Percentiles rank a stretch among this genome's conserved stretches.
These are phyloP conservation scores for Ophidiomyces ophidiicola DNA, from an alignment of 2,329 filamentous ascomycete species.

Conservation along the genomic window DNA sequence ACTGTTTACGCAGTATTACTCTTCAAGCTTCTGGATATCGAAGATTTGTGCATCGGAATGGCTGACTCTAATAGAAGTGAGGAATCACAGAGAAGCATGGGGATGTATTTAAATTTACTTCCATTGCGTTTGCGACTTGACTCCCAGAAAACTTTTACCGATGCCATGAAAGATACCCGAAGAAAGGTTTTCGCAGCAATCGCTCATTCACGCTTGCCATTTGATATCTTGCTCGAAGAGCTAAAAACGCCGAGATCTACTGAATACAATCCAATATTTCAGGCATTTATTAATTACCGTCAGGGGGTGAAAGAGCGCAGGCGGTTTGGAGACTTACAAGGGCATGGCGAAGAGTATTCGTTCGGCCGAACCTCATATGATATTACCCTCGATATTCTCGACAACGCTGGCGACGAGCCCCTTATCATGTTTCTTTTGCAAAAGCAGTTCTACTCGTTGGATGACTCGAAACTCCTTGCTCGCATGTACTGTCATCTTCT, in stretches of 20 bases:
- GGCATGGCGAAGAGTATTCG: neutral
- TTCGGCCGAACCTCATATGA: conserved; percentile 23
- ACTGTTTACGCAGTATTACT: conserved; percentile 32
- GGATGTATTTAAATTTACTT: conserved; percentile 40
- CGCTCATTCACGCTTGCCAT: conserved; percentile 36
- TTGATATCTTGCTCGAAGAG: conserved; percentile 38
- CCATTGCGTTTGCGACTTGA: conserved; percentile 32
- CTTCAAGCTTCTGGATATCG: conserved; percentile 22
- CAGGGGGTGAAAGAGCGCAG: conserved; percentile 21
- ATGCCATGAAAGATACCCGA: conserved; percentile 21
- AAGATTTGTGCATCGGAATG: conserved; percentile 39
- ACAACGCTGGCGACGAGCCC: conserved; percentile 19
- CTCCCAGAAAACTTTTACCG: conserved; percentile 21
- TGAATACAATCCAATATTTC: conserved; percentile 38
- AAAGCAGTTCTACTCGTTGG: conserved; percentile 22
- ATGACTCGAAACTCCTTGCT: conserved; percentile 19
- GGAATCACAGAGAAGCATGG: conserved; percentile 28
- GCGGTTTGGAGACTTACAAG: neutral
- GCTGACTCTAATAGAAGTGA: conserved; percentile 36
- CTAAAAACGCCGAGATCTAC: conserved; percentile 33
- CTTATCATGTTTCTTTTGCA: conserved; percentile 22
- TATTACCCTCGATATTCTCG: conserved; percentile 30
- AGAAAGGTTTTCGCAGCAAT: conserved; percentile 29
- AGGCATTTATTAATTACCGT: conserved; percentile 40
- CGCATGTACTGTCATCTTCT: conserved; percentile 18